phyloP scores from a whole-genome alignment of 768 basidiomycete species.

The Boletellus sp. region DNA sequence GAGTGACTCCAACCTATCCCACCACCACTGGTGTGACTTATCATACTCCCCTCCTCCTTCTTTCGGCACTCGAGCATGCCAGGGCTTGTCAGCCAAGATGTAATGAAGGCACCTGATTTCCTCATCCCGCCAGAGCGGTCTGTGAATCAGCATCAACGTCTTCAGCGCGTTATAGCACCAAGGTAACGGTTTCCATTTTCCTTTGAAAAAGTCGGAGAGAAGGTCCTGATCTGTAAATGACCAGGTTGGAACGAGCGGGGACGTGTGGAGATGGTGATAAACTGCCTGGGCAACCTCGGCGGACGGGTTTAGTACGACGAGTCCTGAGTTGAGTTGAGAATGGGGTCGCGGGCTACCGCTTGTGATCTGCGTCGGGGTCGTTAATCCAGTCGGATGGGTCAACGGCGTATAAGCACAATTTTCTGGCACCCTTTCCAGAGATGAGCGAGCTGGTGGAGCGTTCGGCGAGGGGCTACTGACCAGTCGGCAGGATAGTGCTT shows the following conservation, averaged over 20 bases:
- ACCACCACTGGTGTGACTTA: conserved; percentile 72
- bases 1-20: conserved; percentile 54
- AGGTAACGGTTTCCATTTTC: conserved; percentile 72
- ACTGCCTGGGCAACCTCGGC: conserved; percentile 49
- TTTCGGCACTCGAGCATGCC: conserved; percentile 51
- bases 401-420: conserved; percentile 81
- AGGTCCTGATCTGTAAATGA: conserved; percentile 94
- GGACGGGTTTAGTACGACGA: conserved; percentile 82
- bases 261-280: conserved; percentile 39
- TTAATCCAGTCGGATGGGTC: conserved; percentile 42
- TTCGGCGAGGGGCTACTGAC: conserved; percentile 35
- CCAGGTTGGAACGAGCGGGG: conserved; percentile 51
- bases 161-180: conserved; percentile 94
- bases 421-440: conserved; percentile 67
- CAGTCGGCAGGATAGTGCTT: conserved; percentile 88
- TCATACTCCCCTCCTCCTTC: conserved; percentile 48
- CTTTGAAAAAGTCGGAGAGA: conserved; percentile 73
- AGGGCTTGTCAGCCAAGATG: conserved; percentile 84
- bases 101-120: conserved; percentile 87
- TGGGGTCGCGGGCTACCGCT: conserved; percentile 64
- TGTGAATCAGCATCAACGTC: conserved; percentile 73
- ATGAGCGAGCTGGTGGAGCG: not conserved
- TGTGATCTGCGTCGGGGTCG: conserved; percentile 41
- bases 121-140: conserved; percentile 76
- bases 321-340: conserved; percentile 84